A percentile compares a stretch with the other conserved stretches of the same genome.
phyloP scores from a whole-genome alignment of 2,329 filamentous ascomycete species.

The Paracoccidioides lutzii region DNA sequence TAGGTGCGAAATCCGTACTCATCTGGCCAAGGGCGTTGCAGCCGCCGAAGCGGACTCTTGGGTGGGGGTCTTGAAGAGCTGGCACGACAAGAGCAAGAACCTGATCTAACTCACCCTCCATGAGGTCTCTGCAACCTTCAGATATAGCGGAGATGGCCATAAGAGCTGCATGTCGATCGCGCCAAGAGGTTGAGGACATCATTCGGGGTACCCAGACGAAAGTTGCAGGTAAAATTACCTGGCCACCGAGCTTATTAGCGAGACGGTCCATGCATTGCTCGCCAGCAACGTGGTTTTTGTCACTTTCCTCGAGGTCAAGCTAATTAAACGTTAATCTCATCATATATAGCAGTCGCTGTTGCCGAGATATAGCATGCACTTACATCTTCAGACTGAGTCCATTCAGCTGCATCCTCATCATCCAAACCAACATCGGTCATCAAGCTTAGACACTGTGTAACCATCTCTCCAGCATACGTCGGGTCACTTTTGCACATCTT shows the following conservation, averaged over 20 bases:
- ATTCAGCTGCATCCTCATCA: constrained; percentile 88
- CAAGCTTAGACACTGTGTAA: constrained; percentile 90
- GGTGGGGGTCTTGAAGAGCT: constrained; percentile 75
- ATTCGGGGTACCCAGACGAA: constrained; percentile 96
- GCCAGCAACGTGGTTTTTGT: constrained; percentile 91
- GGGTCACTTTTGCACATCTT: constrained; percentile 89
- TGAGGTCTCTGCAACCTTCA: constrained; percentile 88
- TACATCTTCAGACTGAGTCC: constrained; percentile 84
- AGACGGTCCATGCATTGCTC: constrained; percentile 98
- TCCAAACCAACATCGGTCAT: constrained; percentile 96
- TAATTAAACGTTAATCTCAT: constrained; percentile 24
- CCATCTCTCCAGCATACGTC: constrained; percentile 91
- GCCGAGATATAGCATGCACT: constrained; percentile 23
- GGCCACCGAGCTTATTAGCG: constrained; percentile 92
- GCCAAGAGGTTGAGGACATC: constrained; percentile 92
- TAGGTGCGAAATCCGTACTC: constrained; percentile 97
- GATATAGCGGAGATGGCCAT: constrained; percentile 99
- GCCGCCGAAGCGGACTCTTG: constrained; percentile 89
- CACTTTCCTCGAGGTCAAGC: constrained; percentile 91
- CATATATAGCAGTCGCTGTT: background rate
- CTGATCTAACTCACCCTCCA: constrained; percentile 88
- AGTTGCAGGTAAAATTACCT: constrained; percentile 79
- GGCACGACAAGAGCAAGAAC: constrained; percentile 92
- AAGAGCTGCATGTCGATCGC: constrained; percentile 85
- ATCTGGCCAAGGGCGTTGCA: constrained; percentile 99